These are phyloP conservation scores for Nakazawaea anatomiae DNA, from an alignment of 805 yeast genomes.

Conservation along the genomic window DNA sequence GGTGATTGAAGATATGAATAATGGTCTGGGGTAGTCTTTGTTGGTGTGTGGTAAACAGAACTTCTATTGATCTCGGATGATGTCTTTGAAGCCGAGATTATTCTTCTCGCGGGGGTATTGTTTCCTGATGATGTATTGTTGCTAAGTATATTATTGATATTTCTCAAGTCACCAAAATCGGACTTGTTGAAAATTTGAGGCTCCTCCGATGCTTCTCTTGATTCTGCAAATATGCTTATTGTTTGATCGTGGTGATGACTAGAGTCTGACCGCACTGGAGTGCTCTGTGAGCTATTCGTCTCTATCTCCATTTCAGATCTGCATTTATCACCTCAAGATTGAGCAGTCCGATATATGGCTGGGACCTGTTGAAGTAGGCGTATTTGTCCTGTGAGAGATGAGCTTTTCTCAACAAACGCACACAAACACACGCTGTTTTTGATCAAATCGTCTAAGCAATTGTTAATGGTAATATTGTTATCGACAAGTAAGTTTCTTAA, in stretches of 20 bases:
- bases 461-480: too few species aligned
- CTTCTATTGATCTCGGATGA: slow-evolving; percentile 2
- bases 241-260: background rate
- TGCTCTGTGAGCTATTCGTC: background rate
- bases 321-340: too few species aligned
- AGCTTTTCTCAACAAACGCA: too few species aligned
- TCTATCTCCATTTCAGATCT: background rate
- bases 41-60: slow-evolving; percentile 5
- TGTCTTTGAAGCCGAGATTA: slow-evolving; percentile 3
- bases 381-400: too few species aligned
- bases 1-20: background rate
- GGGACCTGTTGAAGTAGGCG: too few species aligned
- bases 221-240: too few species aligned
- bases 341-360: background rate
- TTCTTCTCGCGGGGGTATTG: slow-evolving; percentile 1
- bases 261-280: background rate
- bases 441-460: too few species aligned
- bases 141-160: background rate
- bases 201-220: background rate
- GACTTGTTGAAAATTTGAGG: background rate
- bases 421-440: too few species aligned
- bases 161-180: background rate
- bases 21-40: background rate
- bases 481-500: too few species aligned
- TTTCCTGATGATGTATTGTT: background rate